Base-by-base conservation (phyloP, 2,329 filamentous ascomycete species). In the Verticillium dahliae region DNA sequence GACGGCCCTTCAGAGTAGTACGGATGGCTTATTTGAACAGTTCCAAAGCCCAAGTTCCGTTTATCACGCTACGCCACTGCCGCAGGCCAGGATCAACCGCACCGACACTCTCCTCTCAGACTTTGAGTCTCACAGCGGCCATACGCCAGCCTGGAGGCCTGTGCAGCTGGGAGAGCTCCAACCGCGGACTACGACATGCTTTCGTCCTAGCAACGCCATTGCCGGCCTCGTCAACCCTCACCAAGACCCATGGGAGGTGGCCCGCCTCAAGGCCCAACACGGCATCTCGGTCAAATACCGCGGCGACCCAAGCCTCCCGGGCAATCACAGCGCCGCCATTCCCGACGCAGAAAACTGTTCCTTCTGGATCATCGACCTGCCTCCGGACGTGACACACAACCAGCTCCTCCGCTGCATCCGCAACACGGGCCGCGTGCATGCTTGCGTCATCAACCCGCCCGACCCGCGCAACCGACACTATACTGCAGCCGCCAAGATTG, bases 301-400 rank as follows among this genome's bases (percentile, higher is more conserved):
- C 7, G 79, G 78, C 27, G 73, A 80, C 63, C 71, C 72, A 0
- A 66, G 62, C 38, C 65, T 76, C 0, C 15, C 50, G 2, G 71
- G 70, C 10, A 81, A 81, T 69, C 71, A 69, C 54, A 76, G 74
- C 1, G 77, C 77, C 4, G 57, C 71, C 38, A 76, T 80, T 38
- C 70, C 75, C 0, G 69, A 76, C 37, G 62, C 68, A 3, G 61
- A 76, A 37, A 85, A 83, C 69, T 83, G 81, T 37, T 76, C 80
- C 0, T 71, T 85, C 1, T 85, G 81, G 78, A 65, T 86, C 33
- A 81, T 78, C 1, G 80, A 81, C 58, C 74, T 86, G 0, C 80
- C 82, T 0, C 72, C 78, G 0, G 64, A 74, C 33, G 69, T 80
- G 52, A 76, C 72, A 1, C 74, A 78, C 50, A 65, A 69, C 33